A percentile compares a stretch with the other conserved stretches of the same genome.
Evolutionary conservation across 2,329 filamentous ascomycete genomes (phyloP).

Genomic region (Juglanconis juglandina): DNA sequence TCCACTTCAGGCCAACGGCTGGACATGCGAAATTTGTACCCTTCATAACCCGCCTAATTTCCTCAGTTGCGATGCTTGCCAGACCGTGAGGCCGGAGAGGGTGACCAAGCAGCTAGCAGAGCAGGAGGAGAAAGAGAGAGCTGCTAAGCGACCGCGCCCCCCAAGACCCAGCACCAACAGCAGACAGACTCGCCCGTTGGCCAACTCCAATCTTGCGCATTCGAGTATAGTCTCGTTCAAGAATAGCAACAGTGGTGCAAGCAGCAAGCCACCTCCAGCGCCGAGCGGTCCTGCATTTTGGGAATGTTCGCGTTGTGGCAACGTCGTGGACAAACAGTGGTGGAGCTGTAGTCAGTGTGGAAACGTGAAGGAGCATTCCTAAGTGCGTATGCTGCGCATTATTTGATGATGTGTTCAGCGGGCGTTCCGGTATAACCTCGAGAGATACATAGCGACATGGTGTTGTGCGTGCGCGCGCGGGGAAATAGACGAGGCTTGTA

Average conservation of each 20-base stretch:
- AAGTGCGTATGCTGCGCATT: background rate
- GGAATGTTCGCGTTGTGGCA: conserved; percentile 51
- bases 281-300: conserved; percentile 36
- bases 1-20: conserved; percentile 29
- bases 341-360: conserved; percentile 57
- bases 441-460: no score
- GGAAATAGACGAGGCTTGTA: no score
- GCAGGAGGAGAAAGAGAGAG: conserved; percentile 17
- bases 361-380: conserved; percentile 49
- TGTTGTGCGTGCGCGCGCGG: no score
- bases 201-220: conserved; percentile 9
- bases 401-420: no score
- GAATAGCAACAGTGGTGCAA: conserved; percentile 16
- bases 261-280: conserved; percentile 14
- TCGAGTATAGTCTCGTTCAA: conserved; percentile 18
- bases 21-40: conserved; percentile 56
- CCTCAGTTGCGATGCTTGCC: conserved; percentile 56
- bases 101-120: conserved; percentile 16
- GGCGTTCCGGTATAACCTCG: no score
- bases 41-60: conserved; percentile 50
- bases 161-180: background rate
- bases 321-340: conserved; percentile 50
- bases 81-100: conserved; percentile 37
- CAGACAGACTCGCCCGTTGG: background rate
- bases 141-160: conserved; percentile 8